Conservation (phyloP, 2,329 filamentous ascomycete genomes). For the Talaromyces sp. region DNA sequence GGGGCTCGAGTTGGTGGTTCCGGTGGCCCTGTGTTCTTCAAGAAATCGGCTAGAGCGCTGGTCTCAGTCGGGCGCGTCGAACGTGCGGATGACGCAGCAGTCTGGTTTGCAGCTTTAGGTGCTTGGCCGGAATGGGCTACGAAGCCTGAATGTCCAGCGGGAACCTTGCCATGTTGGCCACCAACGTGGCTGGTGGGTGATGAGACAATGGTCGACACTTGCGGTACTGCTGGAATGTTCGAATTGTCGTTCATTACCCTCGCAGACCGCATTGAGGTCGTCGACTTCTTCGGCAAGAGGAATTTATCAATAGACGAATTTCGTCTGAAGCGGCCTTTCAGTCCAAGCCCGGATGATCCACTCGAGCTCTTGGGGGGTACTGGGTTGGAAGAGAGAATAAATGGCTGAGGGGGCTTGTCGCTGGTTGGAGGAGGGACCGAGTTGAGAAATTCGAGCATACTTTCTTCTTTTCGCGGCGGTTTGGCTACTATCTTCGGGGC, state of each 20-base stretch:
- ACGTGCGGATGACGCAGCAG: neutral
- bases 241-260: conserved; percentile 6
- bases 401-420: conserved; percentile 25
- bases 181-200: neutral
- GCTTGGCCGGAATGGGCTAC: conserved; percentile 32
- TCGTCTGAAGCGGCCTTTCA: conserved; percentile 32
- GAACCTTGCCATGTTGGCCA: conserved; percentile 17
- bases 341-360: conserved; percentile 16
- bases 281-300: conserved; percentile 25
- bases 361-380: conserved; percentile 13
- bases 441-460: conserved; percentile 43
- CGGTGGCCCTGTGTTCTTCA: conserved; percentile 63
- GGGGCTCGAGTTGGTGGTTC: conserved; percentile 22
- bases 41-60: conserved; percentile 65
- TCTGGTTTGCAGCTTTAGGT: conserved; percentile 18
- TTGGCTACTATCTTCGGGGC: conserved; percentile 17
- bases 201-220: neutral
- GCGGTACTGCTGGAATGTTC: conserved; percentile 8
- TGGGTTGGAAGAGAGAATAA: conserved; percentile 16
- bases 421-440: conserved; percentile 34
- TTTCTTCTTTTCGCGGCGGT: conserved; percentile 38
- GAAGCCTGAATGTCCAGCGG: conserved; percentile 28
- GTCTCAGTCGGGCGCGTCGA: conserved; percentile 40
- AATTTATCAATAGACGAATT: conserved; percentile 23
- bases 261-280: conserved; percentile 24